Evolutionary conservation across 1,139 yeast genomes (phyloP).

Genomic region (Candida buenavistaensis): DNA sequence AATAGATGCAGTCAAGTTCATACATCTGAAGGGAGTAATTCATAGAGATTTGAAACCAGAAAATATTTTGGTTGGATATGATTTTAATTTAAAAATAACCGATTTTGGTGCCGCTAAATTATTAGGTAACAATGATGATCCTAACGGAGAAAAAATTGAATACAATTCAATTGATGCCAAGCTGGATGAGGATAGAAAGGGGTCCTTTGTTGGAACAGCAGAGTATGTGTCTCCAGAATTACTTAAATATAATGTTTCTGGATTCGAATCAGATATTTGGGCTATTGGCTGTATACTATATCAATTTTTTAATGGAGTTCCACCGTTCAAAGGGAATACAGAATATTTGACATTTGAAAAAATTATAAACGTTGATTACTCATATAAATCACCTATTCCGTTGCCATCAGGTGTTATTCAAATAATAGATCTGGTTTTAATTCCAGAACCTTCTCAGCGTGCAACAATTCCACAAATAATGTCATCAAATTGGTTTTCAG

Average conservation of each 20-base stretch:
- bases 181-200: constrained; percentile 51
- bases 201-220: constrained; percentile 64
- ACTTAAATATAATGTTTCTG: constrained; percentile 77
- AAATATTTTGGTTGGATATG: constrained; percentile 76
- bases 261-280: constrained; percentile 92
- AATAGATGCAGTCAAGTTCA: constrained; percentile 80
- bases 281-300: constrained; percentile 92
- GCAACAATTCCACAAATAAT: constrained; percentile 37
- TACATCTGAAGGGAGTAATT: constrained; percentile 82
- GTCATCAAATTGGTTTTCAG: constrained; percentile 39
- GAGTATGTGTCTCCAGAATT: constrained; percentile 91
- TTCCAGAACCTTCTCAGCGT: constrained; percentile 41
- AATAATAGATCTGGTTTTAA: constrained; percentile 66
- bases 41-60: constrained; percentile 97
- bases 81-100: constrained; percentile 85
- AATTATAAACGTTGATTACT: constrained; percentile 78
- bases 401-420: constrained; percentile 58
- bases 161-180: constrained; percentile 29
- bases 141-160: constrained; percentile 33
- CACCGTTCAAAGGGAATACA: constrained; percentile 95
- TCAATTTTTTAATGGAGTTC: constrained; percentile 91
- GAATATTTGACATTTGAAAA: constrained; percentile 94
- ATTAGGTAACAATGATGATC: constrained; percentile 46
- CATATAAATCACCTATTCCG: constrained; percentile 80
- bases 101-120: constrained; percentile 98